Conservation (phyloP, 176 grass and related monocot genomes). For the Canna indica region DNA sequence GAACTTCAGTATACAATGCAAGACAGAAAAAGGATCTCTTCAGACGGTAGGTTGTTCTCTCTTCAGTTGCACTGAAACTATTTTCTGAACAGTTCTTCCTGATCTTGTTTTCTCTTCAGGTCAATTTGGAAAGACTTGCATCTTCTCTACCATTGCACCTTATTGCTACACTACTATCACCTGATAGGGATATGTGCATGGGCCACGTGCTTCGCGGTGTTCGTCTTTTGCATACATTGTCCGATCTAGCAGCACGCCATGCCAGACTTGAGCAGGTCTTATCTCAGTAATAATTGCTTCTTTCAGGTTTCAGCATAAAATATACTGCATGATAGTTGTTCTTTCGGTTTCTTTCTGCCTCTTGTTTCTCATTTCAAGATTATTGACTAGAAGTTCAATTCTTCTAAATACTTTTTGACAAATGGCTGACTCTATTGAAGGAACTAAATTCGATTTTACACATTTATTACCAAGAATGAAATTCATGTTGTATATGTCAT, state of each 20-base stretch:
- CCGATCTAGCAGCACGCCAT: slow-evolving; percentile 73
- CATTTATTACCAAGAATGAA: not conserved
- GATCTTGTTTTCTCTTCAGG: slow-evolving; percentile 27
- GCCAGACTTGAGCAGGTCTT: slow-evolving; percentile 81
- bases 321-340: not conserved
- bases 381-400: not conserved
- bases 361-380: not conserved
- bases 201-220: slow-evolving; percentile 64
- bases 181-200: slow-evolving; percentile 41
- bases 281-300: not conserved
- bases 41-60: slow-evolving; percentile 42
- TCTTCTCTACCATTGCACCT: slow-evolving; percentile 69
- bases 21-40: slow-evolving; percentile 37
- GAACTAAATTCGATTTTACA: not conserved
- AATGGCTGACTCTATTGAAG: not conserved
- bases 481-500: not conserved
- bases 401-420: not conserved
- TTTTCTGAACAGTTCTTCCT: not conserved
- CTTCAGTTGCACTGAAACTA: not conserved
- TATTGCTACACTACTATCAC: slow-evolving; percentile 58
- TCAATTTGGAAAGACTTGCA: slow-evolving; percentile 82
- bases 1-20: slow-evolving; percentile 49
- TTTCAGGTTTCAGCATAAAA: slow-evolving; percentile 1
- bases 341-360: not conserved
- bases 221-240: slow-evolving; percentile 67